Evolutionary conservation across 2,329 filamentous ascomycete species (phyloP), one percentile per base, ranked within the genome.

Genomic region (Cytospora chrysosperma): DNA sequence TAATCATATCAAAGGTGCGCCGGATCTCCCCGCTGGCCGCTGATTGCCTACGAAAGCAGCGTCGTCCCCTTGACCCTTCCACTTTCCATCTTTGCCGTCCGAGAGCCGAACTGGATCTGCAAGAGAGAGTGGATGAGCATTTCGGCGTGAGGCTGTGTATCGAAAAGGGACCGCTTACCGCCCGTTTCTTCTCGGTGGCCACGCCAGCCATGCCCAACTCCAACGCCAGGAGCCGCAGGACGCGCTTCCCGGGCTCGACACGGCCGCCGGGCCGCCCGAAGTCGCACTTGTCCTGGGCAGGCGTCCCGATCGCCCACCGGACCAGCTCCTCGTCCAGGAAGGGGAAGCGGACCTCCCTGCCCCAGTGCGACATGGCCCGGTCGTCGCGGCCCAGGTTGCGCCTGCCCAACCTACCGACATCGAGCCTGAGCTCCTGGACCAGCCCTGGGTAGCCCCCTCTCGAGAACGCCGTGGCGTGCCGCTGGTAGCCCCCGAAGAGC

Each of bases 301-400:
- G 90, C 27, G 83, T 80, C 51, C 80, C 80, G 28, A 98, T 83
- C 8, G 91, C 90, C 86, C 93, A 95, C 28, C 81, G 81, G n/a
- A 97, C 88, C 52, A 99, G 83, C 3, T 85, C 81, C 75, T 99
- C 95, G 66, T 98, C 95, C 0, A 99, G 83, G 71, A 86, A 99
- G 0, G 96, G 95, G 72, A 96, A 97, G 40, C 95, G 85, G 34
- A 90, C 90, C 76, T 99, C 95, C 65, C 88, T 89, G 17, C 91
- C 87, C 90, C 93, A 98, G 72, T 96, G 85, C 2, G 92, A 88
- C 75, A 97, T 92, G 21, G 93, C 90, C 27, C 95, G 86, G 75
- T 99, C 96, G 72, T 99, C 95, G 12, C 95, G 88, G 4, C 95
- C 96, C 9, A 99, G 83, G 68, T 99, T 99, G n/a, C 95, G 87